Percentiles rank a stretch among this genome's conserved stretches.
phyloP scores from a whole-genome alignment of 352 stramenopile genomes.

The Phytophthora litchii region DNA sequence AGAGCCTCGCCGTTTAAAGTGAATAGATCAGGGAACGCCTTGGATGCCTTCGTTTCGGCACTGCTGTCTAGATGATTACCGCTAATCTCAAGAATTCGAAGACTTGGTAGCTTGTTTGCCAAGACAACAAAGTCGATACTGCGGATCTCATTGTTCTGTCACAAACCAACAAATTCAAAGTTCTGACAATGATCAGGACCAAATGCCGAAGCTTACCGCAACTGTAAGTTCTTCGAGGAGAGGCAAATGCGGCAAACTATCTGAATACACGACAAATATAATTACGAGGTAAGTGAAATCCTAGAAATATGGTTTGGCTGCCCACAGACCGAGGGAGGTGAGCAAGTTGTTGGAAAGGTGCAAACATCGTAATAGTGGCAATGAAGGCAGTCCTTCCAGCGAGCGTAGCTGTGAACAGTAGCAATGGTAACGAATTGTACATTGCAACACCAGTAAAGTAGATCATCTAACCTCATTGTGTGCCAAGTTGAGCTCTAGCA shows the following conservation, averaged over 20 bases:
- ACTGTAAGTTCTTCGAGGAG: conserved; percentile 61
- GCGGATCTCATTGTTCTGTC: conserved; percentile 58
- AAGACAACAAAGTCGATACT: conserved; percentile 51
- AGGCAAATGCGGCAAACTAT: conserved; percentile 46
- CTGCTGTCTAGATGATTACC: conserved; percentile 40
- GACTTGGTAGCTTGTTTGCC: conserved; percentile 44
- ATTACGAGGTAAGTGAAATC: too few species aligned
- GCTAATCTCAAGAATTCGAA: conserved; percentile 55
- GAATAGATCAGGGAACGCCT: conserved; percentile 50
- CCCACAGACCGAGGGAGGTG: conserved; percentile 42
- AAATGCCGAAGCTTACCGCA: conserved; percentile 28
- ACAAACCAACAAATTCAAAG: not conserved
- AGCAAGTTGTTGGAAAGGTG: conserved; percentile 60
- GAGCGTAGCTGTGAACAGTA: conserved; percentile 42
- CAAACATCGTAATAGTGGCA: conserved; percentile 50
- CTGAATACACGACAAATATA: conserved; percentile 23
- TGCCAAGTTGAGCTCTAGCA: conserved; percentile 62
- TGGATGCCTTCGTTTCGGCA: conserved; percentile 13
- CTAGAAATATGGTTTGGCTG: not conserved
- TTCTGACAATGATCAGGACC: not conserved
- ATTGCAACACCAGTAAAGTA: not conserved
- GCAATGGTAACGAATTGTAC: not conserved
- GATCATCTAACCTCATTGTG: conserved; percentile 51
- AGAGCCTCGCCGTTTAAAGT: conserved; percentile 63
- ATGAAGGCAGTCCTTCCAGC: conserved; percentile 49